These are phyloP conservation scores for Alternaria consortialis DNA, from an alignment of 2,329 filamentous ascomycete genomes.

Conservation along the genomic window DNA sequence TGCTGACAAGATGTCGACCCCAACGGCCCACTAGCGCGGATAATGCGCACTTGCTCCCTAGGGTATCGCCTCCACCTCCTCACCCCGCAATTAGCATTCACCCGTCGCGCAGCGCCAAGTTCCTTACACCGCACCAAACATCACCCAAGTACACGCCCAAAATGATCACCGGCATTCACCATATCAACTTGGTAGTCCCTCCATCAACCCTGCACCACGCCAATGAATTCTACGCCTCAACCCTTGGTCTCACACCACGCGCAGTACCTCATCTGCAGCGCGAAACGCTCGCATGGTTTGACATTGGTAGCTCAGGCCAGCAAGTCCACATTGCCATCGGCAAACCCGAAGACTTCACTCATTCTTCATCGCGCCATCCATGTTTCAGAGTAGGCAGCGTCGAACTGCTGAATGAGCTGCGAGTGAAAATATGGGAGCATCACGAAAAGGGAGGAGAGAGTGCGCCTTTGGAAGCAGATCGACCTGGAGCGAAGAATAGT, in stretches of 20 bases:
- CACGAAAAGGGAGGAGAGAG: slow-evolving; percentile 57
- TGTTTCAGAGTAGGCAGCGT: background rate
- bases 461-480: slow-evolving; percentile 64
- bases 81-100: background rate
- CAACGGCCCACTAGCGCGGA: too few relatives aligned
- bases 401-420: background rate
- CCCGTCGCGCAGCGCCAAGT: background rate
- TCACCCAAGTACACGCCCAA: background rate
- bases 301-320: slow-evolving; percentile 59
- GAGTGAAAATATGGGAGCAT: slow-evolving; percentile 51
- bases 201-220: background rate
- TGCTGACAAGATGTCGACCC: too few relatives aligned
- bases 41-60: background rate
- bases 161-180: background rate
- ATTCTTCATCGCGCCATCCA: background rate
- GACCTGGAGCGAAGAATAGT: slow-evolving; percentile 59
- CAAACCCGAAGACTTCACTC: background rate
- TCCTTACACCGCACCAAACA: background rate
- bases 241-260: slow-evolving; percentile 61
- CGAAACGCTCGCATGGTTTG: slow-evolving; percentile 66
- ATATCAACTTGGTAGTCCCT: background rate
- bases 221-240: background rate
- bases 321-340: slow-evolving; percentile 54
- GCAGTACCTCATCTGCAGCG: slow-evolving; percentile 64
- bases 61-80: slow-evolving; percentile 27